Evolutionary conservation across 1,139 yeast species (phyloP), one percentile per base, ranked within the genome.

Genomic region (Suhomyces wounanorum): DNA sequence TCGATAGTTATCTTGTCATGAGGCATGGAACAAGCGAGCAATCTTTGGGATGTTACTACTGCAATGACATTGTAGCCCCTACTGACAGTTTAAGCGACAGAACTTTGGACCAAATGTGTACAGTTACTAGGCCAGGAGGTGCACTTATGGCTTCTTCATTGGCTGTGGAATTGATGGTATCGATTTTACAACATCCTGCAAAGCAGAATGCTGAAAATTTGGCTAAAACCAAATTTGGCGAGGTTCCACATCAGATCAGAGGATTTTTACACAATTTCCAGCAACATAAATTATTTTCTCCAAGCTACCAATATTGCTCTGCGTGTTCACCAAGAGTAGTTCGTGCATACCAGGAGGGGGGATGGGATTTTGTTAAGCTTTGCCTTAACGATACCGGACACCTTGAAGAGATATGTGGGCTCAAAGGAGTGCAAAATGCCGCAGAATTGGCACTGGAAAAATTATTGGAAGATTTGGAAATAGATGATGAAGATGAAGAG

Each of bases 41-140:
- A 17, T 73, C 86, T 40, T 69, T 92, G 30, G 99, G 99, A 0
- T 94, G 99, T 66, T 94, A 94, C 69, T 94, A 86, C 66, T 94
- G 99, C 68, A 90, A 91, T 65, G 99, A 95, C 64, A 91, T 94
- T 8, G 92, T 91, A 45, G 97, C 97, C 0, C 99, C 99, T 0
- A 75, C 84, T 7, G 97, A 94, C 64, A 87, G 96, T 54, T 71
- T 89, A 16, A 78, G 89, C 0, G 96, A 91, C 62, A 75, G 96
- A 47, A 88, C 97, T 0, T 71, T 94, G 53, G 99, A 94, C 68
- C 98, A 94, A 66, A 94, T 94, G 97, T 94, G 99, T 65, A 94
- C 99, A 0, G 99, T 94, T 0, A 94, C 99, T 0, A 74, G 99
- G 43, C 99, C 99, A 0, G 99, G 99, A 0, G 92, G 87, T 0